Evolutionary conservation across 2,329 filamentous ascomycete genomes (phyloP).

Genomic region (Taxawa tesnikishii): DNA sequence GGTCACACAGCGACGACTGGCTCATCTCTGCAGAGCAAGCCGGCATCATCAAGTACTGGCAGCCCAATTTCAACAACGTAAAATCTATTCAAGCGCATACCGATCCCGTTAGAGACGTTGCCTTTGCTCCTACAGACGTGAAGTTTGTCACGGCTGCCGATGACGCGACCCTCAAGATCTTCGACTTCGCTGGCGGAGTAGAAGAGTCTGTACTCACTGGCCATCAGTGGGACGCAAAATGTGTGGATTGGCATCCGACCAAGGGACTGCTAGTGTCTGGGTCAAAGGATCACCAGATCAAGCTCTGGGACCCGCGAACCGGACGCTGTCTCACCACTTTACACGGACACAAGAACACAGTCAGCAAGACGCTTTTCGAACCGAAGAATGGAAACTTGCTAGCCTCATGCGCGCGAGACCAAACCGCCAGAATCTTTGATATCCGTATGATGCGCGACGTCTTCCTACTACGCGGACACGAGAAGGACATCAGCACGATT

Average conservation of each 20-base stretch:
- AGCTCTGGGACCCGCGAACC: constrained; percentile 94
- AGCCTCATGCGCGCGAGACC: constrained; percentile 85
- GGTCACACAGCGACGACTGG: constrained; percentile 96
- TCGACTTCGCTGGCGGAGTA: constrained; percentile 79
- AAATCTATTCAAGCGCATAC: constrained; percentile 85
- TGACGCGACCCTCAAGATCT: constrained; percentile 87
- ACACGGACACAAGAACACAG: constrained; percentile 93
- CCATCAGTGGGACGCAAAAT: constrained; percentile 97
- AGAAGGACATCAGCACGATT: constrained; percentile 88
- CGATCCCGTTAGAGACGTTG: constrained; percentile 80
- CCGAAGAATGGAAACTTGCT: constrained; percentile 71
- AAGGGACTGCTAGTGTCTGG: constrained; percentile 92
- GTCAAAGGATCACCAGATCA: constrained; percentile 94
- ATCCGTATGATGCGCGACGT: constrained; percentile 98
- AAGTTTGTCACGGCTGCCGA: constrained; percentile 97
- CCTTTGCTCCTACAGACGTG: constrained; percentile 85
- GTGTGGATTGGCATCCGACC: constrained; percentile 92
- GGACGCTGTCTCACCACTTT: constrained; percentile 84
- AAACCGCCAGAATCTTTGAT: constrained; percentile 87
- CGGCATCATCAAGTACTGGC: constrained; percentile 95
- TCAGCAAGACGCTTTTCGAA: constrained; percentile 87
- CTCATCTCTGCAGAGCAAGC: constrained; percentile 90
- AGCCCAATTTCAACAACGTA: constrained; percentile 98
- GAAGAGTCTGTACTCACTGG: constrained; percentile 77
- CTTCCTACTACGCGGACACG: constrained; percentile 81